A percentile compares a stretch with the other conserved stretches of the same genome.
phyloP scores from a whole-genome alignment of 2,329 filamentous ascomycete genomes.

The Ophiostoma ulmi region DNA sequence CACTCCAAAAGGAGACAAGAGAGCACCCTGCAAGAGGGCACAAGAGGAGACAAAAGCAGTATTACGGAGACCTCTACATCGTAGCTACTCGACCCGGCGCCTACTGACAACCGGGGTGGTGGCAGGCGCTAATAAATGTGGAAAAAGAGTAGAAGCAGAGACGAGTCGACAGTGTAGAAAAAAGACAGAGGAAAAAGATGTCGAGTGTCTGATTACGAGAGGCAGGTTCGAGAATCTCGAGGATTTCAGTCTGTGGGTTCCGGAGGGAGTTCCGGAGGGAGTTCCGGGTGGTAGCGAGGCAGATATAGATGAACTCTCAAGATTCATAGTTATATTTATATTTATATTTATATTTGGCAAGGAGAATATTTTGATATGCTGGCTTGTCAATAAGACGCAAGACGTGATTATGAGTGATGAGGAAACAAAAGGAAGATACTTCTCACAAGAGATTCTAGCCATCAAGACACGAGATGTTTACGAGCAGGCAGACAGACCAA shows the following conservation, averaged over 20 bases:
- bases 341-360: neutral
- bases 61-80: neutral
- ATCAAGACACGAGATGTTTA: neutral
- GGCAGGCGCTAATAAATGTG: neutral
- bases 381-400: constrained; percentile 1
- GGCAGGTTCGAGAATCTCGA: neutral
- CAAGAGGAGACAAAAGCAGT: neutral
- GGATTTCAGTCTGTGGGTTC: neutral
- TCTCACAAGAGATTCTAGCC: neutral
- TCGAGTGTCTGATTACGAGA: neutral
- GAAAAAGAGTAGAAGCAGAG: neutral
- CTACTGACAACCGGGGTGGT: constrained; percentile 6
- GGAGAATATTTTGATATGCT: neutral
- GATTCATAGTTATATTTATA: neutral
- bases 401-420: neutral
- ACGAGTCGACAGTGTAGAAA: neutral
- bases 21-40: neutral
- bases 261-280: neutral
- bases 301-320: neutral
- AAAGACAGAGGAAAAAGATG: neutral
- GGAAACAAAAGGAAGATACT: neutral
- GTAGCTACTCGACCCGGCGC: neutral
- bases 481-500: neutral
- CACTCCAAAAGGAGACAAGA: neutral
- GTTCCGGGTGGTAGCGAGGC: neutral